Evolutionary conservation across 306 rosid genomes (phyloP).

Genomic region (Hippophae tibetana): DNA sequence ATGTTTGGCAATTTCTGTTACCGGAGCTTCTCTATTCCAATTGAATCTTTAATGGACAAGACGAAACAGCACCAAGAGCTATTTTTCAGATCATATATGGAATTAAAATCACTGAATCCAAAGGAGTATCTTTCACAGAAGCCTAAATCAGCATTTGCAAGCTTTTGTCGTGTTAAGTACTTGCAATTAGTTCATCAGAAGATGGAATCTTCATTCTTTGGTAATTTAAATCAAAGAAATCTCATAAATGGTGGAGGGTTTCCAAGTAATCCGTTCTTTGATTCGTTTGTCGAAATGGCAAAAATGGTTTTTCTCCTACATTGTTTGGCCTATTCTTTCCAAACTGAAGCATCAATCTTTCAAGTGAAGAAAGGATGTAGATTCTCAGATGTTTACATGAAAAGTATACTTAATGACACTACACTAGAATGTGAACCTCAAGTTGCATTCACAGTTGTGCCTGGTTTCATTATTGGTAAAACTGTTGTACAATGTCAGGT

Average conservation of each 20-base stretch:
- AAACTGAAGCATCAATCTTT: constrained; percentile 58
- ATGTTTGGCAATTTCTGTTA: constrained; percentile 68
- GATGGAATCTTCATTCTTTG: constrained; percentile 63
- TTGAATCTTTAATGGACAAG: constrained; percentile 25
- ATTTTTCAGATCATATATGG: constrained; percentile 49
- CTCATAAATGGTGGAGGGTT: constrained; percentile 45
- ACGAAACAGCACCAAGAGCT: constrained; percentile 26
- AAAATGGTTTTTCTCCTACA: constrained; percentile 81
- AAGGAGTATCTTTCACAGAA: constrained; percentile 38
- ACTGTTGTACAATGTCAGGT: constrained; percentile 73
- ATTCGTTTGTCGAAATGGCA: constrained; percentile 68
- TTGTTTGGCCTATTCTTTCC: constrained; percentile 66
- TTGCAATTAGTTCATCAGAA: constrained; percentile 57
- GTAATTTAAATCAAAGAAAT: constrained; percentile 53
- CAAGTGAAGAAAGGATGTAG: constrained; percentile 61
- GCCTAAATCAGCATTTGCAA: constrained; percentile 60
- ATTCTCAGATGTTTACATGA: constrained; percentile 87
- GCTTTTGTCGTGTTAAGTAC: constrained; percentile 63
- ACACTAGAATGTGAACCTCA: constrained; percentile 38
- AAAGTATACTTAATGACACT: constrained; percentile 35
- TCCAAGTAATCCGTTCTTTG: constrained; percentile 45
- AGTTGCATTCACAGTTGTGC: constrained; percentile 73
- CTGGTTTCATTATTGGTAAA: constrained; percentile 75
- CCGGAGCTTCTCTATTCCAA: constrained; percentile 49
- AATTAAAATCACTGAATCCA: constrained; percentile 49